These are phyloP conservation scores for Neonectria sp. DNA, from an alignment of 2,329 filamentous ascomycete genomes.

Conservation along the genomic window DNA sequence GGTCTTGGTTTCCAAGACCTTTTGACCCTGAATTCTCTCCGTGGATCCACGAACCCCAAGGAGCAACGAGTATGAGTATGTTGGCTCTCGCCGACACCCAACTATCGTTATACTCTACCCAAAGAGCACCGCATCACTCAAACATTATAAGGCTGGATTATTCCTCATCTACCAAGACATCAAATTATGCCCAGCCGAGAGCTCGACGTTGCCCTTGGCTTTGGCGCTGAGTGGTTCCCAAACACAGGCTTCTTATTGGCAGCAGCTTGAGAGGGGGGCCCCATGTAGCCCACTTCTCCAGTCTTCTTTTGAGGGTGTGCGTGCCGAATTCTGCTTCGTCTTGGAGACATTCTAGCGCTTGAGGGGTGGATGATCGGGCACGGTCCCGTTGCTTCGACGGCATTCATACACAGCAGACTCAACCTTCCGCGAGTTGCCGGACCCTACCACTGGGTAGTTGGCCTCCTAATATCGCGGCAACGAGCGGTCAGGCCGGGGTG, in stretches of 20 bases:
- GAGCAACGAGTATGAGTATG: background rate
- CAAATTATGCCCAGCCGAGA: background rate
- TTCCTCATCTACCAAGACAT: background rate
- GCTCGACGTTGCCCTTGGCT: background rate
- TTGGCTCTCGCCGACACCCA: background rate
- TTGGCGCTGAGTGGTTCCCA: background rate
- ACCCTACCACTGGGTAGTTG: background rate
- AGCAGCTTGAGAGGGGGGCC: background rate
- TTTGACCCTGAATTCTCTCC: background rate
- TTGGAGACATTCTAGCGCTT: background rate
- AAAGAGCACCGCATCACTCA: no score
- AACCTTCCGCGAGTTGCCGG: background rate
- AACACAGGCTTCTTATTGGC: background rate
- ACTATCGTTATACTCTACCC: background rate
- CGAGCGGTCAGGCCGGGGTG: slow-evolving; percentile 22
- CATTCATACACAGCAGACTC: background rate
- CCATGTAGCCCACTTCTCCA: background rate
- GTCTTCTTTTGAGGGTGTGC: background rate
- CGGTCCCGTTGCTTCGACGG: background rate
- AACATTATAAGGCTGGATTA: no score
- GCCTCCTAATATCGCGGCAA: slow-evolving; percentile 9
- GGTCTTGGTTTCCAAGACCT: background rate
- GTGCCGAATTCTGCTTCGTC: background rate
- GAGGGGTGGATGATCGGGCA: background rate
- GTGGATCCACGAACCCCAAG: background rate